Evolutionary conservation across 805 yeast genomes (phyloP).

Genomic region (Yarrowia sp.): DNA sequence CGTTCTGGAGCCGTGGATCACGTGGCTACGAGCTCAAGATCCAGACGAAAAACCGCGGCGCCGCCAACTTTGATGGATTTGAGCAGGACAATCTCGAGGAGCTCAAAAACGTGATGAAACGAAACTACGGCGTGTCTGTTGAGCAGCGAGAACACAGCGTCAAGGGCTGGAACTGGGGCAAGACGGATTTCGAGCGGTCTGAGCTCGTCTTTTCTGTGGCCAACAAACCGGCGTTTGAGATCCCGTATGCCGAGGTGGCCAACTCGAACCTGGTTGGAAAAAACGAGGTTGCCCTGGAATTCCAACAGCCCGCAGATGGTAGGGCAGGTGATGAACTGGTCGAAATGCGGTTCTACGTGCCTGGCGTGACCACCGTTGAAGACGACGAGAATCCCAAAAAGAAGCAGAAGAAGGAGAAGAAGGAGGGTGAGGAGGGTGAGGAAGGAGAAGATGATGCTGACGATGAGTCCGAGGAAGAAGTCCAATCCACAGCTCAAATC

Average conservation of each 20-base stretch:
- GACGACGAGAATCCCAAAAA: constrained; percentile 47
- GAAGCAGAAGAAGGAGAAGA: constrained; percentile 44
- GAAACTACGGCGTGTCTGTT: constrained; percentile 72
- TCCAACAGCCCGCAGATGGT: constrained; percentile 55
- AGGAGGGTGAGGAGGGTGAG: constrained; percentile 49
- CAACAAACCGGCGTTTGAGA: constrained; percentile 88
- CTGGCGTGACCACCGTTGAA: constrained; percentile 69
- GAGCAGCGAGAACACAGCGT: constrained; percentile 90
- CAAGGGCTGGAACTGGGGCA: constrained; percentile 99
- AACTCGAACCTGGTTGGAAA: constrained; percentile 91
- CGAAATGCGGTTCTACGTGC: constrained; percentile 90
- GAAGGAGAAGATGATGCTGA: constrained; percentile 50
- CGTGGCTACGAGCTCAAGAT: constrained; percentile 89
- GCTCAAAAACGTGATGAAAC: constrained; percentile 81
- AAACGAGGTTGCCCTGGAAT: constrained; percentile 90
- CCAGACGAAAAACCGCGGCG: constrained; percentile 88
- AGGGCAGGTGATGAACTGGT: constrained; percentile 94
- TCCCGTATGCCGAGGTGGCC: constrained; percentile 79
- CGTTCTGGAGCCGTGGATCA: constrained; percentile 92
- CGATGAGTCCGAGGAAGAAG: constrained; percentile 53
- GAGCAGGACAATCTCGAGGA: constrained; percentile 79
- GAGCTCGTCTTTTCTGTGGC: constrained; percentile 86
- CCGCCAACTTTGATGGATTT: constrained; percentile 89
- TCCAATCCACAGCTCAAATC: constrained; percentile 75
- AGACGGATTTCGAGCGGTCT: constrained; percentile 87